Base-by-base conservation (phyloP, 768 basidiomycete species). In the Panaeolus papilionaceus region DNA sequence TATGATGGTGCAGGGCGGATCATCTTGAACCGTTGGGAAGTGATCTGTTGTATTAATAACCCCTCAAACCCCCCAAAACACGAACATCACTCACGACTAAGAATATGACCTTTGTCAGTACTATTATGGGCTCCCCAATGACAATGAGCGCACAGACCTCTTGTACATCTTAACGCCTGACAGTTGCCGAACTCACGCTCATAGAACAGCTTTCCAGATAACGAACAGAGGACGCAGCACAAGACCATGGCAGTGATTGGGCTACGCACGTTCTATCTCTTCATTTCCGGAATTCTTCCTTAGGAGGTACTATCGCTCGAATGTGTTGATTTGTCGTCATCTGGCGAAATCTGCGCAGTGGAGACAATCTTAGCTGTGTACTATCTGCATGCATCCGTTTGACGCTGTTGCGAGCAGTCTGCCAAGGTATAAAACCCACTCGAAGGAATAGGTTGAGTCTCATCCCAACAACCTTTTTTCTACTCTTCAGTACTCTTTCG, bases 261-360 rank as follows among this genome's bases (percentile, higher is more conserved):
- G 11, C 64, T 37, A 66, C 65, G 63, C 69, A 71, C 65, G 71
- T 72, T 64, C 38, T 64, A 39, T 37, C 61, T 45, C 40, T 70
- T 72, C 73, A 74, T 71, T 66, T 71, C 73, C 70, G 73, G 64
- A 58, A 67, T 71, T 68, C 62, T 66, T 62, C 67, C 63, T 37
- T 64, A 51, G 20, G 54, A 67, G 68, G 63, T 67, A 58, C 65
- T 66, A 68, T 70, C 65, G 67, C 67, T 66, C 66, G 37, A 63
- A 38, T 65, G 64, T 62, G 38, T 49, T 68, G 69, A 65, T 66
- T 66, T 61, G 44, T 62, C 63, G 67, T 63, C 70, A 61, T 68
- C 71, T 72, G 69, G 73, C 73, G 70, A 72, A 70, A 71, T 74
- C 71, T 51, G 67, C 73, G 70, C 71, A 70, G 63, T 64, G 11